Conservation (phyloP, 1,284 basidiomycete species). For the Phlebopus sp. region DNA sequence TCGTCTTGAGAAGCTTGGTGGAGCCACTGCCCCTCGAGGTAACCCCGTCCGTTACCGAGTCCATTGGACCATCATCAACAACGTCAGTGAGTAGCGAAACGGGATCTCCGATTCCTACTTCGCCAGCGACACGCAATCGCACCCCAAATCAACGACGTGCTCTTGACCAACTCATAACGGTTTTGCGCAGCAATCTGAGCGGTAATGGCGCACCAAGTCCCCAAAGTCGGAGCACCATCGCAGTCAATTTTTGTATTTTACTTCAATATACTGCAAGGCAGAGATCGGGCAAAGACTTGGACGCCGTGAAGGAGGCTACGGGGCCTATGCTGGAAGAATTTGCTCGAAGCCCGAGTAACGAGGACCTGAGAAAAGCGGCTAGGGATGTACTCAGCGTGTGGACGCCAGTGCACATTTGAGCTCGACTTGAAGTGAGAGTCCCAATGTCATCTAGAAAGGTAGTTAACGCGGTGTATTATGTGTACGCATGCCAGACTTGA, state of each 20-base stretch:
- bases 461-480: background rate
- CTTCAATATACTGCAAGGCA: constrained; percentile 60
- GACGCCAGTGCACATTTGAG: constrained; percentile 22
- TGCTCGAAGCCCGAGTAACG: constrained; percentile 33
- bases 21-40: constrained; percentile 48
- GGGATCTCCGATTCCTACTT: constrained; percentile 42
- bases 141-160: constrained; percentile 47
- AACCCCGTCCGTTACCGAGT: constrained; percentile 29
- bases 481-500: no score
- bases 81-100: constrained; percentile 40
- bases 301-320: constrained; percentile 47
- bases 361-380: constrained; percentile 43
- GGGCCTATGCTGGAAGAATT: constrained; percentile 52
- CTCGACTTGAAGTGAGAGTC: no score
- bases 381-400: constrained; percentile 46
- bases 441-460: background rate
- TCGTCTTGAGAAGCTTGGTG: constrained; percentile 59
- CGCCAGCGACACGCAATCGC: constrained; percentile 38
- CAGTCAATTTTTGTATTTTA: constrained; percentile 74
- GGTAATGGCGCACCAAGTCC: constrained; percentile 25
- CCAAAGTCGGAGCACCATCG: constrained; percentile 53
- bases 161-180: constrained; percentile 62
- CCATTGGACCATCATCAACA: constrained; percentile 41
- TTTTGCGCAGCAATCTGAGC: constrained; percentile 52
- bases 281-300: constrained; percentile 45